Conservation (phyloP, 495 filamentous ascomycete species). For the Penicillium lagena region DNA sequence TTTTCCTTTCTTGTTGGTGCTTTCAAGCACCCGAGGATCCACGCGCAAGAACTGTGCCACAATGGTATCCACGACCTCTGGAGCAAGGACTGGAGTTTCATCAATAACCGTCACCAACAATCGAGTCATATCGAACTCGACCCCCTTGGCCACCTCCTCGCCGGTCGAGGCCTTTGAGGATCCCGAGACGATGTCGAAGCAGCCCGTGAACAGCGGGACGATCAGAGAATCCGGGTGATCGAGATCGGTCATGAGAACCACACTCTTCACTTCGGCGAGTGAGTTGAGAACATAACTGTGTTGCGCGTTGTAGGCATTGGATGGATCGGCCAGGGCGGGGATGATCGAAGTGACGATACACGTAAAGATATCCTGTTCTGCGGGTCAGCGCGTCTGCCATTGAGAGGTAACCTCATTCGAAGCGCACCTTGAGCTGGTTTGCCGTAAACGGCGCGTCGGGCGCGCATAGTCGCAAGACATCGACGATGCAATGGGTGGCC, state of each 20-base stretch:
- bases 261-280: constrained; percentile 87
- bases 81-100: constrained; percentile 72
- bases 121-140: constrained; percentile 85
- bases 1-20: constrained; percentile 44
- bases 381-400: background rate
- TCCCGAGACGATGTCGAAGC: constrained; percentile 89
- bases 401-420: background rate
- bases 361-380: constrained; percentile 77
- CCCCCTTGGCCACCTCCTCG: constrained; percentile 79
- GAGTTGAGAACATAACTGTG: constrained; percentile 86
- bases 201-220: constrained; percentile 70
- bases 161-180: constrained; percentile 65
- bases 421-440: constrained; percentile 77
- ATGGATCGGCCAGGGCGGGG: constrained; percentile 78
- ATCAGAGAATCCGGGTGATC: constrained; percentile 70
- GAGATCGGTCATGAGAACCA: constrained; percentile 89
- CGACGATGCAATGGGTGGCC: constrained; percentile 82
- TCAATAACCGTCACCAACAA: constrained; percentile 82
- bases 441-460: constrained; percentile 92
- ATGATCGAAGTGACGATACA: constrained; percentile 79
- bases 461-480: constrained; percentile 89
- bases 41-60: constrained; percentile 92
- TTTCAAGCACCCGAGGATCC: constrained; percentile 52
- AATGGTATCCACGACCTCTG: constrained; percentile 85
- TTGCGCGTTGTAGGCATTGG: constrained; percentile 85